These are phyloP conservation scores for Pseudozyma tsukubaensis DNA, from an alignment of 1,284 basidiomycete species.

Conservation along the genomic window DNA sequence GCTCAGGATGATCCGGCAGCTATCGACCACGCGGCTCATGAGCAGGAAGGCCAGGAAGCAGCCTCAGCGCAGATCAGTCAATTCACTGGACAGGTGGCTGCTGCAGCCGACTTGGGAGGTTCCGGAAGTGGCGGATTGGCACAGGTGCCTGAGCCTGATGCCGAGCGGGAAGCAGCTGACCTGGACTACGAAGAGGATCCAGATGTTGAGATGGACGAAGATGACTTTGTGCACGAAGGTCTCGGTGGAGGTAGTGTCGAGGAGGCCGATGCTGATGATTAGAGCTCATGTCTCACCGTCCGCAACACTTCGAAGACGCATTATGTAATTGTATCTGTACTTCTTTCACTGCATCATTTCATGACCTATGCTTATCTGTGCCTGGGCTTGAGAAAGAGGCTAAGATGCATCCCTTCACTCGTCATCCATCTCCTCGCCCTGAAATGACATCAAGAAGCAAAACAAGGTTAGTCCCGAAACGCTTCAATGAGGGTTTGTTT, in stretches of 20 bases:
- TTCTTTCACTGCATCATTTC: conserved; percentile 5
- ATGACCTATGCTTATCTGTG: not conserved
- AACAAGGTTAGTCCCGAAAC: not conserved
- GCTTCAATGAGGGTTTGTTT: no score
- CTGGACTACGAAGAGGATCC: conserved; percentile 59
- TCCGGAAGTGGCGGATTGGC: conserved; percentile 54
- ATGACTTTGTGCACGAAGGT: conserved; percentile 54
- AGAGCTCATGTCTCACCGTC: not conserved
- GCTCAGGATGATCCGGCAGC: conserved; percentile 25
- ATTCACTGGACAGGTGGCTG: conserved; percentile 40
- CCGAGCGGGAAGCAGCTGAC: conserved; percentile 53
- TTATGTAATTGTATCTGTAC: conserved; percentile 32
- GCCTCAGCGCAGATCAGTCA: conserved; percentile 23
- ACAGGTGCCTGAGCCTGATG: conserved; percentile 41
- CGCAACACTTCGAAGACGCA: not conserved
- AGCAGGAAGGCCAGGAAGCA: not conserved
- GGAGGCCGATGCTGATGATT: conserved; percentile 68
- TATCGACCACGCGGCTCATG: conserved; percentile 10
- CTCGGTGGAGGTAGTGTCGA: conserved; percentile 53
- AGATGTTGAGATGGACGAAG: conserved; percentile 61
- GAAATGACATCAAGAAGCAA: not conserved
- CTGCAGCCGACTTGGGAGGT: conserved; percentile 38
- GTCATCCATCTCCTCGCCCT: conserved; percentile 42
- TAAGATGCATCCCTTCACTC: conserved; percentile 4
- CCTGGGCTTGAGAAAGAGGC: not conserved